Percentiles rank a stretch among this genome's conserved stretches.
Evolutionary conservation across 2,329 filamentous ascomycete species (phyloP).

Genomic region (Incumbomyces delicatus): DNA sequence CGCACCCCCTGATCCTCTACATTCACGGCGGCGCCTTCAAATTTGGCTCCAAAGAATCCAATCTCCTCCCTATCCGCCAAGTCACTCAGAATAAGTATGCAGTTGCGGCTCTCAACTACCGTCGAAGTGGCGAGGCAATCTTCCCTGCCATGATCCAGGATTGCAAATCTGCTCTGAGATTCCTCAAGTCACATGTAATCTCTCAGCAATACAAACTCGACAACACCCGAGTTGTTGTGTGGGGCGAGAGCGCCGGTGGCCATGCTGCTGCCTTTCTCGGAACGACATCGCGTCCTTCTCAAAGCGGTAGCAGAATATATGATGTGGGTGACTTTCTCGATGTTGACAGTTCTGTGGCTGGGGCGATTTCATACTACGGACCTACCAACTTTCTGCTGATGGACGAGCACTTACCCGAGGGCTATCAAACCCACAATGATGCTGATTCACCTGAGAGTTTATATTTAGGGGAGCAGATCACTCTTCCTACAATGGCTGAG

Average conservation of each 20-base stretch:
- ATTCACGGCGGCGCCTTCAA: constrained; percentile 10
- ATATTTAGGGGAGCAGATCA: constrained; percentile 7
- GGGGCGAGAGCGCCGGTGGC: constrained; percentile 11
- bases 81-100: constrained; percentile 6
- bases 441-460: constrained; percentile 6
- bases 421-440: constrained; percentile 3
- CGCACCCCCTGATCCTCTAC: constrained; percentile 10
- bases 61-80: constrained; percentile 2
- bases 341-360: constrained; percentile 1
- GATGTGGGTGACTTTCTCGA: constrained; percentile 11
- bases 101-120: constrained; percentile 11
- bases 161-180: constrained; percentile 11
- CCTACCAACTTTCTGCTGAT: constrained; percentile 9
- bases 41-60: constrained; percentile 6
- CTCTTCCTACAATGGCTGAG: constrained; percentile 5
- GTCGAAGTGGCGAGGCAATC: constrained; percentile 8
- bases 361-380: constrained; percentile 9
- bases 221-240: constrained; percentile 5
- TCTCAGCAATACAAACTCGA: constrained; percentile 5
- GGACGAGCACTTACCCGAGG: constrained; percentile 6
- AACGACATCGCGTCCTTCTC: background rate
- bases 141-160: constrained; percentile 10
- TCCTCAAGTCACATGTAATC: constrained; percentile 6
- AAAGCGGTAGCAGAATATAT: background rate
- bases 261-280: constrained; percentile 9